These are phyloP conservation scores for Boletus rex-veris DNA, from an alignment of 768 basidiomycete species.

Conservation along the genomic window DNA sequence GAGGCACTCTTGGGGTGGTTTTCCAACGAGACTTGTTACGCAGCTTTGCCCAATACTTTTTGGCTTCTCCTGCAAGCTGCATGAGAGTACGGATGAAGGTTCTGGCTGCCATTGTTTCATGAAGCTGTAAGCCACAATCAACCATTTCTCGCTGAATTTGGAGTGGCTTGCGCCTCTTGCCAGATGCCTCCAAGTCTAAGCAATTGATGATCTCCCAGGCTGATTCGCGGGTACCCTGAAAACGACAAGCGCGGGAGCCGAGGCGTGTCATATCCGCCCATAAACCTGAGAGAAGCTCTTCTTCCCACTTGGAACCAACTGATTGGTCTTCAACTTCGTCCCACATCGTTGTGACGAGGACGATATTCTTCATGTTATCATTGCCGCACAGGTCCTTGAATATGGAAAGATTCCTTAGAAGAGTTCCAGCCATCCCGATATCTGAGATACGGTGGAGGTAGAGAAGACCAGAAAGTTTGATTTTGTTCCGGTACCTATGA, in stretches of 20 bases:
- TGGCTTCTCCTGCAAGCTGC: slow-evolving; percentile 1
- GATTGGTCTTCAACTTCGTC: no score
- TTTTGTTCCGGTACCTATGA: no score
- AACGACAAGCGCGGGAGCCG: no score
- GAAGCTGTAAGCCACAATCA: slow-evolving; percentile 2
- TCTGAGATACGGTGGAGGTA: no score
- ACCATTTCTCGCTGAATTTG: slow-evolving; percentile 21
- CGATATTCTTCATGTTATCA: slow-evolving; percentile 6
- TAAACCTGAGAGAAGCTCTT: no score
- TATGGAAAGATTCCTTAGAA: neutral
- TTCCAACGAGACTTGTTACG: neutral
- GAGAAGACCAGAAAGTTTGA: no score
- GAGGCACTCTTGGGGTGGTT: neutral
- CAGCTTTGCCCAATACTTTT: slow-evolving; percentile 2
- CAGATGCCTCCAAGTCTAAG: neutral
- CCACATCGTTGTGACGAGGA: slow-evolving; percentile 20
- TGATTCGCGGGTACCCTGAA: no score
- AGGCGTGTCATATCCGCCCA: no score
- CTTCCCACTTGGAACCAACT: no score
- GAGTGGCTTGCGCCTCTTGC: neutral
- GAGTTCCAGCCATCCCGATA: neutral
- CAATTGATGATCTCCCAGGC: neutral
- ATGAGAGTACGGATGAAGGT: slow-evolving; percentile 7
- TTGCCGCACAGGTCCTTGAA: slow-evolving; percentile 11
- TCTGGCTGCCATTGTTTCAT: slow-evolving; percentile 16